Base-by-base conservation (phyloP, 352 stramenopile genomes). In the Phytophthora multivora region DNA sequence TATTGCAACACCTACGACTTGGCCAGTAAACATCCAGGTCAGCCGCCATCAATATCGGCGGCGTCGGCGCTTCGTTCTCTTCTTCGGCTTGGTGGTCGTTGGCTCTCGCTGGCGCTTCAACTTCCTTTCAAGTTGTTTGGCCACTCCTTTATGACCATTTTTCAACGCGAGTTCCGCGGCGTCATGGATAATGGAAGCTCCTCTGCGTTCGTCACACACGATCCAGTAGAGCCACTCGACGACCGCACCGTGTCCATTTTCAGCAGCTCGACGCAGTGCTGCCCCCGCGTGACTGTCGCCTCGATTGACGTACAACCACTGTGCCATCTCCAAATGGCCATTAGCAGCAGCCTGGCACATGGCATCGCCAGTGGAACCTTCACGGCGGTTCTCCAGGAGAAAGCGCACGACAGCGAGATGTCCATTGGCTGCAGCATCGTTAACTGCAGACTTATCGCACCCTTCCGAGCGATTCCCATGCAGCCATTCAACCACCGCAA, bases 171-270 rank as follows among this genome's bases (percentile, higher is more conserved):
- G 30, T 59, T 49, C 21, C 9, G 39, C 49, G 10, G 57, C 49
- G 12, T 59, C 57, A 18, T 26, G 57, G 35, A 66, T 66, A 28
- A 48, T 54, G 3, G 43, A 18, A 30, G 15, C 26, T 11, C 58
- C 50, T 54, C 58, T 42, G 25, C 58, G 58, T 51, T 66, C 41
- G 2, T 66, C 58, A 30, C 41, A n/a, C 21, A 66, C 49, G 41
- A 60, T 55, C 58, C 58, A 66, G 26, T 66, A 66, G 0, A 67
- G 43, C 51, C 59, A 62, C 36, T 67, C 51, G 3, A 62, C 51
- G 10, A 67, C 35, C 11, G 6, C 43, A 12, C 10, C 12, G 30
- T 57, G 59, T 10, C 51, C 59, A 1, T 67, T 50, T 47, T 61
- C 42, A 35, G 51, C 59, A 16, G 59, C 59, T 12, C 46, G 50